Conservation (phyloP, 345 rosid genomes). For the Acer saccharum region DNA sequence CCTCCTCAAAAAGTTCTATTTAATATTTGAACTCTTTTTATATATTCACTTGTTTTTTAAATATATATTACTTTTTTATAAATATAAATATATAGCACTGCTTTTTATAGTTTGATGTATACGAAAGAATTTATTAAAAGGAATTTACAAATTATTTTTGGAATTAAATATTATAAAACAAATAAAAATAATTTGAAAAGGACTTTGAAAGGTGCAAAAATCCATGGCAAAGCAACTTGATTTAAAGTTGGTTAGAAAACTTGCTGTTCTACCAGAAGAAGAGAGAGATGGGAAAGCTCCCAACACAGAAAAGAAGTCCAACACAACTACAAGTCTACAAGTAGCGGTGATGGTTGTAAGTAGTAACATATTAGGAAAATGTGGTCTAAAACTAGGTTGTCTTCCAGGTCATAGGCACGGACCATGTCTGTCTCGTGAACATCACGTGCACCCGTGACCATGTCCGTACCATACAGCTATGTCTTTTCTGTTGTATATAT, state of each 20-base stretch:
- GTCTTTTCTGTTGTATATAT: slow-evolving; percentile 12
- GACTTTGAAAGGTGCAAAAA: not conserved
- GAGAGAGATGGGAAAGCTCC: slow-evolving; percentile 14
- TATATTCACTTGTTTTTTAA: too few species aligned
- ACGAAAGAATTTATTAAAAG: too few species aligned
- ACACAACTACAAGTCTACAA: slow-evolving; percentile 20
- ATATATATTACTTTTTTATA: too few species aligned
- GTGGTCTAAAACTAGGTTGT: slow-evolving; percentile 41
- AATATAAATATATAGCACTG: too few species aligned
- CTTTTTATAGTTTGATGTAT: too few species aligned
- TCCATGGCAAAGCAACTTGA: not conserved
- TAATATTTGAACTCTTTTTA: too few species aligned
- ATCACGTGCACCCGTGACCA: slow-evolving; percentile 36
- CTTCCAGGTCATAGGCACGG: slow-evolving; percentile 39
- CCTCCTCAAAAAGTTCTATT: too few species aligned
- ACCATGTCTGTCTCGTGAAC: slow-evolving; percentile 40
- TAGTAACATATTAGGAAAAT: slow-evolving; percentile 11
- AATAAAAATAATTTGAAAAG: not conserved
- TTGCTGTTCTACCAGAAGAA: not conserved
- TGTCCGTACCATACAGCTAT: slow-evolving; percentile 30
- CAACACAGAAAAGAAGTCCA: not conserved
- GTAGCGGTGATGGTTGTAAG: slow-evolving; percentile 16
- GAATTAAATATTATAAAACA: too few species aligned
- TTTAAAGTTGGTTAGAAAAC: not conserved
- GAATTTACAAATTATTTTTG: too few species aligned